A percentile compares a stretch with the other conserved stretches of the same genome.
phyloP scores from a whole-genome alignment of 164 flowering plant species.

The Liriodendron chinense region DNA sequence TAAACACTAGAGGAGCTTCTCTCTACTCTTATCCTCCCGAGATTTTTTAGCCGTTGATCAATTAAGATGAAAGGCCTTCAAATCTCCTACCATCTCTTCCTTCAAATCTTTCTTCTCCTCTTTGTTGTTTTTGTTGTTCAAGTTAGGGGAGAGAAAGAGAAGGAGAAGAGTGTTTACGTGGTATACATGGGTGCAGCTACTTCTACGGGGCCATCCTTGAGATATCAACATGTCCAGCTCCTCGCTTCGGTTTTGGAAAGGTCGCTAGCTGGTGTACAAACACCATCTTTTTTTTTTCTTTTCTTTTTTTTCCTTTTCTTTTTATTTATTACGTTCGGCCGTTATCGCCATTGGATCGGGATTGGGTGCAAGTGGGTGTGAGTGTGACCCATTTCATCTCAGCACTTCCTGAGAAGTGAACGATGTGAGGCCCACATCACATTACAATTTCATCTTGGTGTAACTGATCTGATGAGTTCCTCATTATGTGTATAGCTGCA shows the following conservation, averaged over 20 bases:
- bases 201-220: conserved; percentile 6
- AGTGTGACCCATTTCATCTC: not conserved
- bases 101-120: not conserved
- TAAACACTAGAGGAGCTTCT: not conserved
- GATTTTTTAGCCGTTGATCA: not conserved
- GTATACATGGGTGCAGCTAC: conserved; percentile 57
- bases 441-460: no score
- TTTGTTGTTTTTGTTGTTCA: conserved; percentile 4
- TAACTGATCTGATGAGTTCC: no score
- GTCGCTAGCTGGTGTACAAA: conserved; percentile 5
- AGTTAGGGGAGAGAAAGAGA: conserved; percentile 18
- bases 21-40: not conserved
- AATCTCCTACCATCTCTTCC: conserved; percentile 1
- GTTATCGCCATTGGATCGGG: not conserved
- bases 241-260: conserved; percentile 32
- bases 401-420: no score
- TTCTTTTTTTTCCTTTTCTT: no score
- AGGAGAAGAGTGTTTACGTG: conserved; percentile 33
- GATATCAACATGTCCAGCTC: conserved; percentile 30
- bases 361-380: not conserved
- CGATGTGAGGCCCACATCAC: no score
- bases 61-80: conserved; percentile 4
- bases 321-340: no score
- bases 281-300: not conserved
- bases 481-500: no score